phyloP scores from a whole-genome alignment of 2,329 filamentous ascomycete genomes.

The Aspergillus calidoustus region DNA sequence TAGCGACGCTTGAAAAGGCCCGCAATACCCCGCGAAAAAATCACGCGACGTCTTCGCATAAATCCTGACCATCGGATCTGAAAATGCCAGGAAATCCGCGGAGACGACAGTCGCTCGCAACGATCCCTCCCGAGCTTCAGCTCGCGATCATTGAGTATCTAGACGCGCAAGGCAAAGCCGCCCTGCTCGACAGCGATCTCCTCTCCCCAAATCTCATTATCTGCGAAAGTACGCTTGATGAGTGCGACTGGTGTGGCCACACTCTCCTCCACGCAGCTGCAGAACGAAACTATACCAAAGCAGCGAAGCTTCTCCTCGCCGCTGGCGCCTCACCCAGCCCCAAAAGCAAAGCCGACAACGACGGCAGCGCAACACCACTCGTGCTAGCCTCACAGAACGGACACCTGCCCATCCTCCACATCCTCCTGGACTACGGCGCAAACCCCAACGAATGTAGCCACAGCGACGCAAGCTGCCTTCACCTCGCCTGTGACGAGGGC shows the following conservation, averaged over 20 bases:
- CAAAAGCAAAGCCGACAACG: background rate
- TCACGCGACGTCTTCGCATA: background rate
- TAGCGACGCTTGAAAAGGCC: background rate
- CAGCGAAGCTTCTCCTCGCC: background rate
- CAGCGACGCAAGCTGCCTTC: background rate
- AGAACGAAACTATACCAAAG: background rate
- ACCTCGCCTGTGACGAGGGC: background rate
- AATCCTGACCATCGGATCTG: background rate
- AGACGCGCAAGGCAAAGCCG: background rate
- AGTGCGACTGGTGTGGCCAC: background rate
- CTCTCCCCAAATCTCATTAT: background rate
- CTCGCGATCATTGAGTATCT: background rate
- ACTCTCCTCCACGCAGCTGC: background rate
- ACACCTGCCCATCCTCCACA: background rate
- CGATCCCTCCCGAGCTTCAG: background rate
- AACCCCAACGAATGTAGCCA: background rate
- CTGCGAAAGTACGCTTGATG: background rate
- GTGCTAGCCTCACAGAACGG: background rate
- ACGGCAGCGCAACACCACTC: background rate
- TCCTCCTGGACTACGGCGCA: background rate
- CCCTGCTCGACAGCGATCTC: background rate
- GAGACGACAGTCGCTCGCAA: background rate
- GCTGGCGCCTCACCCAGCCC: background rate
- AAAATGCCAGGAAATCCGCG: background rate
- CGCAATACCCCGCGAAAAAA: background rate